phyloP scores from a whole-genome alignment of 345 rosid genomes.

The Kernera saxatilis region DNA sequence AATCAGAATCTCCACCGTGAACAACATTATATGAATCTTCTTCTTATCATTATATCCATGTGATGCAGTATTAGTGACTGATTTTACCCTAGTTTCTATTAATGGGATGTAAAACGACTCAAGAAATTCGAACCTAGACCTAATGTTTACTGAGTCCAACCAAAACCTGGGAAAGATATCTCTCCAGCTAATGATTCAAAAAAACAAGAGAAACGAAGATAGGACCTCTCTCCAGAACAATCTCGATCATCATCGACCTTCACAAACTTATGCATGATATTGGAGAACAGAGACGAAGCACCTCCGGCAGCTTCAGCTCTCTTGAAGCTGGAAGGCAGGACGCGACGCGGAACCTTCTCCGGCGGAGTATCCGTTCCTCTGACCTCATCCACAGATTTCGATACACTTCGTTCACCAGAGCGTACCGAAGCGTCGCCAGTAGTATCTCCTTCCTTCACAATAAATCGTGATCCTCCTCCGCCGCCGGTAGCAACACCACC shows the following conservation, averaged over 20 bases:
- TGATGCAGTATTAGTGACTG: neutral
- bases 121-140: neutral
- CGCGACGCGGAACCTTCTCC: conserved; percentile 78
- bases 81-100: neutral
- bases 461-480: conserved; percentile 19
- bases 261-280: conserved; percentile 83
- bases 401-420: conserved; percentile 3
- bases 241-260: conserved; percentile 42
- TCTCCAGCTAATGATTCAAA: neutral
- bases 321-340: conserved; percentile 39
- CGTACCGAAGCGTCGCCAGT: neutral
- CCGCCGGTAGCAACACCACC: conserved; percentile 14
- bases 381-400: conserved; percentile 41
- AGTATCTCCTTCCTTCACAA: conserved; percentile 23
- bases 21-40: neutral
- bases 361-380: conserved; percentile 85
- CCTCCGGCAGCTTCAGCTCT: conserved; percentile 30
- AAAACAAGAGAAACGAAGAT: neutral
- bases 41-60: neutral
- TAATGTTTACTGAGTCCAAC: neutral
- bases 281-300: conserved; percentile 66
- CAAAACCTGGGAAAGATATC: neutral
- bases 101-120: neutral
- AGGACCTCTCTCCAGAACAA: conserved; percentile 42
- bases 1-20: neutral